These are phyloP conservation scores for Stephania cephalantha DNA, from an alignment of 164 flowering plant genomes.

Conservation along the genomic window DNA sequence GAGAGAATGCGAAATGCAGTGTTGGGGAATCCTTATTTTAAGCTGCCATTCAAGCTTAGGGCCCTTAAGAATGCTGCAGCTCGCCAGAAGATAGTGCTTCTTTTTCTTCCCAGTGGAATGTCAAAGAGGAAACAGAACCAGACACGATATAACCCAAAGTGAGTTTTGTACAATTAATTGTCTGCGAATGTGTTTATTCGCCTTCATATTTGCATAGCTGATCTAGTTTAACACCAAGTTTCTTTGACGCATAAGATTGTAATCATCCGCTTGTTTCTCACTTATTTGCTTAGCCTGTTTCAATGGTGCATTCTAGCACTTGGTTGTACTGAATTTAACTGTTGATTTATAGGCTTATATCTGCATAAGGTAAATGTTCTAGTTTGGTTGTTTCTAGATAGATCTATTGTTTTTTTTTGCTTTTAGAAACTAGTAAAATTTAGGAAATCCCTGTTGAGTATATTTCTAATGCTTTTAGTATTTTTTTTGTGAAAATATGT, in stretches of 20 bases:
- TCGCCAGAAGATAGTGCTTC: slow-evolving; percentile 6
- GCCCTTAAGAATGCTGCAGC: slow-evolving; percentile 9
- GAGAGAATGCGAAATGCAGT: slow-evolving; percentile 6
- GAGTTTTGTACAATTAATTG: neutral
- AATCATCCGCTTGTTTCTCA: no score
- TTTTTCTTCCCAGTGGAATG: slow-evolving; percentile 15
- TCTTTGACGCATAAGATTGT: neutral
- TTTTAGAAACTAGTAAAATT: no score
- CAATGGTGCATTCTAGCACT: neutral
- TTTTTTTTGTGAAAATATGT: no score
- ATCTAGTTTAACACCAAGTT: neutral
- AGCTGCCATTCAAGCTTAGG: slow-evolving; percentile 6
- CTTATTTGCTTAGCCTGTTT: no score
- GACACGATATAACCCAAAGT: slow-evolving; percentile 5
- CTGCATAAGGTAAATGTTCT: no score
- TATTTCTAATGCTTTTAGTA: no score
- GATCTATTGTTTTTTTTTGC: no score
- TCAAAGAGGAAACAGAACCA: slow-evolving; percentile 9
- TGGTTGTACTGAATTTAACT: neutral
- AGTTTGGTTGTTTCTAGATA: no score
- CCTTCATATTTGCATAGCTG: neutral
- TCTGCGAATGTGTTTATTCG: neutral
- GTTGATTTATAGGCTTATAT: neutral
- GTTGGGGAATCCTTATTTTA: slow-evolving; percentile 7
- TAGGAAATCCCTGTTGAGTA: no score